Evolutionary conservation across 2,329 filamentous ascomycete species (phyloP).

Genomic region (Paecilomyces formosus): DNA sequence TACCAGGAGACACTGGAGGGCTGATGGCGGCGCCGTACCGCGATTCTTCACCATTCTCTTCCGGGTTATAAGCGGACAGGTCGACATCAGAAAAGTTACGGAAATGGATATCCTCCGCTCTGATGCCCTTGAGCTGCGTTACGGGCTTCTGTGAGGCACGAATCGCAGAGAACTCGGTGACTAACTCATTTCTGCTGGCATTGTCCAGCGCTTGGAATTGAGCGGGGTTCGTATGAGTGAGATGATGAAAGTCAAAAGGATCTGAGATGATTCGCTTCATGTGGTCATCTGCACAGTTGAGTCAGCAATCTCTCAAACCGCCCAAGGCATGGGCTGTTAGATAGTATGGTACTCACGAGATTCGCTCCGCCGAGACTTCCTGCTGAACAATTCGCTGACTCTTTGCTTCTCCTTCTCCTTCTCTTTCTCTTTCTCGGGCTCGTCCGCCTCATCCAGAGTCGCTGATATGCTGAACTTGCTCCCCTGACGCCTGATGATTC

Average conservation of each 20-base stretch:
- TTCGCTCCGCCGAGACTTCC: conserved; percentile 23
- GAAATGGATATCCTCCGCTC: conserved; percentile 40
- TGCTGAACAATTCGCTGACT: conserved; percentile 24
- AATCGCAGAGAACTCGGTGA: conserved; percentile 47
- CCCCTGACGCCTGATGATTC: conserved; percentile 40
- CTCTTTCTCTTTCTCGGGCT: conserved; percentile 23
- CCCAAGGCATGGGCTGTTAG: not conserved
- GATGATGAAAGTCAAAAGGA: conserved; percentile 58
- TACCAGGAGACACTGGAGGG: conserved; percentile 23
- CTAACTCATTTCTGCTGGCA: conserved; percentile 44
- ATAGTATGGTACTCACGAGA: conserved; percentile 24
- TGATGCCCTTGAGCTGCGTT: conserved; percentile 45
- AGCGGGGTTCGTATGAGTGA: conserved; percentile 51
- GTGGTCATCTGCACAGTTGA: conserved; percentile 24
- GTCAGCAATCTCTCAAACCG: not conserved
- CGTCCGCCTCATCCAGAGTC: conserved; percentile 34
- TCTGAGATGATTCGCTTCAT: conserved; percentile 49
- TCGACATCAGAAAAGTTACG: conserved; percentile 27
- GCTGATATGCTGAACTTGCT: conserved; percentile 39
- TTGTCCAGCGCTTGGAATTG: conserved; percentile 48
- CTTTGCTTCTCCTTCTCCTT: conserved; percentile 27
- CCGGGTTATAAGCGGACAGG: conserved; percentile 3
- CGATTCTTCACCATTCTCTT: not conserved
- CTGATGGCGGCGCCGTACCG: conserved; percentile 13
- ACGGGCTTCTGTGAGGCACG: conserved; percentile 46